These are phyloP conservation scores for Vigna angularis DNA, from an alignment of 306 rosid genomes.

Conservation along the genomic window DNA sequence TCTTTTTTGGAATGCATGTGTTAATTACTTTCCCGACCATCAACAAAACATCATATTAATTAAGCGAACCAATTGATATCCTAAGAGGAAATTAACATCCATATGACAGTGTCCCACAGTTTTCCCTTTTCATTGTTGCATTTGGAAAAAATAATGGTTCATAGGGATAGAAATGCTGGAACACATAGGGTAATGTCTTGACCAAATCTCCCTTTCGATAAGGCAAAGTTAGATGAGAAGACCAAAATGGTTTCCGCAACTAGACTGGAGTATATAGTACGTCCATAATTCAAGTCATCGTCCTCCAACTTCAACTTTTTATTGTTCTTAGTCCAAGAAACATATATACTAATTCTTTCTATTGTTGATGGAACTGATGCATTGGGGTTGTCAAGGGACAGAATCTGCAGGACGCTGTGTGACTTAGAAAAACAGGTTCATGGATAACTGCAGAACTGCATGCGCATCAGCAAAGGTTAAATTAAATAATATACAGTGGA, in stretches of 20 bases:
- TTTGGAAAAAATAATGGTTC: neutral
- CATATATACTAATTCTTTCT: constrained; percentile 9
- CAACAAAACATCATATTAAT: constrained; percentile 17
- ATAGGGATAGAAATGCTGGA: constrained; percentile 31
- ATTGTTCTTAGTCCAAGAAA: constrained; percentile 23
- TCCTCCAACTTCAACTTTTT: neutral
- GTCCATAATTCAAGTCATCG: neutral
- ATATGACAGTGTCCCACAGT: constrained; percentile 19
- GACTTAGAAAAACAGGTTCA: constrained; percentile 25
- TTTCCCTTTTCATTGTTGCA: constrained; percentile 27
- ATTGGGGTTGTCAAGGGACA: constrained; percentile 40
- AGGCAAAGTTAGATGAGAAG: constrained; percentile 3
- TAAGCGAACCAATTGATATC: neutral
- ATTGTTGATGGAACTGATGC: constrained; percentile 29
- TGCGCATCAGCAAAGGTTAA: constrained; percentile 30
- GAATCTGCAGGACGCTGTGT: constrained; percentile 34
- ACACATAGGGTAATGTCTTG: constrained; percentile 26
- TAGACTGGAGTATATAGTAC: neutral
- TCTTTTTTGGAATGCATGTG: neutral
- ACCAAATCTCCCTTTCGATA: constrained; percentile 17
- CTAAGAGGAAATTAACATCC: constrained; percentile 1
- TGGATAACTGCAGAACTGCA: constrained; percentile 30
- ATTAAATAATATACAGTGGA: neutral
- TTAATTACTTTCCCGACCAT: neutral
- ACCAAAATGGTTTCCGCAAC: constrained; percentile 32